Conservation (phyloP, 495 filamentous ascomycete species). For the Aspergillus ostianus region DNA sequence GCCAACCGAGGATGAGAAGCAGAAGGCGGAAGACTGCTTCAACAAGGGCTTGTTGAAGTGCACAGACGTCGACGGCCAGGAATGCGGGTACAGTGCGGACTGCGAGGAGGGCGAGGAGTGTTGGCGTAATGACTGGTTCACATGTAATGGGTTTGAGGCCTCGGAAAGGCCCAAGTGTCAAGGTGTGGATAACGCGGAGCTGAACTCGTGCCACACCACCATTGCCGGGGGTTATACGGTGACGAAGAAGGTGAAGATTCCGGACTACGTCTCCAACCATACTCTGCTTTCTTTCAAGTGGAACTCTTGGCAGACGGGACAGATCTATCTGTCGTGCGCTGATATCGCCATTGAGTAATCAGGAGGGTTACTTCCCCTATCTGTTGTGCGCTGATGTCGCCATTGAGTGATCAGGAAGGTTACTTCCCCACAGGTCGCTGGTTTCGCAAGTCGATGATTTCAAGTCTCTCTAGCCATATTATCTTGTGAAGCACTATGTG, state of each 20-base stretch:
- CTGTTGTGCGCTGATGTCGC: too few relatives aligned
- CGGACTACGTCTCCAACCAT: constrained; percentile 43
- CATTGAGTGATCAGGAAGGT: too few relatives aligned
- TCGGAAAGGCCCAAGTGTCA: constrained; percentile 40
- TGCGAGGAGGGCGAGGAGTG: constrained; percentile 46
- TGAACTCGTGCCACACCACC: constrained; percentile 48
- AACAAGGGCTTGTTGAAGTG: constrained; percentile 47
- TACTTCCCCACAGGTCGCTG: too few relatives aligned
- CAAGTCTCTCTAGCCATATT: too few relatives aligned
- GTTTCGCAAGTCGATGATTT: too few relatives aligned
- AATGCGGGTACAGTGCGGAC: constrained; percentile 52
- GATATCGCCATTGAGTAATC: constrained; percentile 53
- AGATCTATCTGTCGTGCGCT: constrained; percentile 56
- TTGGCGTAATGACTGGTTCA: constrained; percentile 58
- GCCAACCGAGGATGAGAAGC: constrained; percentile 53
- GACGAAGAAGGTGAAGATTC: constrained; percentile 53
- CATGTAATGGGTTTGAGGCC: constrained; percentile 44
- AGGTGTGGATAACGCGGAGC: constrained; percentile 47
- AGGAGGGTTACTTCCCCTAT: too few relatives aligned
- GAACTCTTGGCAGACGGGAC: constrained; percentile 57
- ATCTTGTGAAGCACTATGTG: too few relatives aligned
- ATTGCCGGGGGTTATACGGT: constrained; percentile 56
- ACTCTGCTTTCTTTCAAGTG: constrained; percentile 54
- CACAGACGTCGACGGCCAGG: constrained; percentile 52
- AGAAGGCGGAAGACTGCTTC: constrained; percentile 55